phyloP scores from a whole-genome alignment of 805 yeast species.

The Candida orba region DNA sequence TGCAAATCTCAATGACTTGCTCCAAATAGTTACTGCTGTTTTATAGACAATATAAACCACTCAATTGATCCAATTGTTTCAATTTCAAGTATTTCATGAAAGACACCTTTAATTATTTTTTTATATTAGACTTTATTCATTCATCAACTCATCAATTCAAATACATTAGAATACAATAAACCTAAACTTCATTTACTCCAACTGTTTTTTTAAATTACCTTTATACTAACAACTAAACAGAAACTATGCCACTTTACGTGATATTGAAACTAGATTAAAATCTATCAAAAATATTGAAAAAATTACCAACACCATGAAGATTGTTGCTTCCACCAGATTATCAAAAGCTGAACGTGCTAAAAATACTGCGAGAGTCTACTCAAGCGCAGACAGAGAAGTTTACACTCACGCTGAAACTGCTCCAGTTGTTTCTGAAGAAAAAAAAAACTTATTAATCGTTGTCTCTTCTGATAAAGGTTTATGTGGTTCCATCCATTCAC shows the following conservation, averaged over 20 bases:
- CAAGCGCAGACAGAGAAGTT: constrained; percentile 71
- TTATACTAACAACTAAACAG: constrained; percentile 32
- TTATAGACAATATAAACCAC: not conserved
- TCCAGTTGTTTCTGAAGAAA: constrained; percentile 38
- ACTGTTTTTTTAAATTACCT: too few species aligned
- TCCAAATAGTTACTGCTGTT: not conserved
- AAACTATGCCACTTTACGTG: constrained; percentile 97
- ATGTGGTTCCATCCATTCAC: constrained; percentile 98
- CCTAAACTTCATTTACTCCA: too few species aligned
- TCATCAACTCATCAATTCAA: too few species aligned
- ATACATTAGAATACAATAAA: too few species aligned
- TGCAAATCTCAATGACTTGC: not conserved
- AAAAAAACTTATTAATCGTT: constrained; percentile 75
- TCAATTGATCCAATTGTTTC: not conserved
- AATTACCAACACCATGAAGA: constrained; percentile 99
- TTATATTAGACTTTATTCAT: too few species aligned
- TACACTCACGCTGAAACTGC: constrained; percentile 77
- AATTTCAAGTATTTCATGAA: too few species aligned
- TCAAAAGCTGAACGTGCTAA: constrained; percentile 94
- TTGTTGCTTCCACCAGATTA: constrained; percentile 97
- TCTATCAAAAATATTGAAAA: constrained; percentile 98
- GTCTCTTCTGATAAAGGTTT: constrained; percentile 96
- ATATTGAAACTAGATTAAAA: constrained; percentile 95
- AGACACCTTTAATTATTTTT: too few species aligned
- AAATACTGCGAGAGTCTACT: constrained; percentile 79